Conservation (phyloP, 2,329 filamentous ascomycete genomes). For the Thielaviopsis populi region DNA sequence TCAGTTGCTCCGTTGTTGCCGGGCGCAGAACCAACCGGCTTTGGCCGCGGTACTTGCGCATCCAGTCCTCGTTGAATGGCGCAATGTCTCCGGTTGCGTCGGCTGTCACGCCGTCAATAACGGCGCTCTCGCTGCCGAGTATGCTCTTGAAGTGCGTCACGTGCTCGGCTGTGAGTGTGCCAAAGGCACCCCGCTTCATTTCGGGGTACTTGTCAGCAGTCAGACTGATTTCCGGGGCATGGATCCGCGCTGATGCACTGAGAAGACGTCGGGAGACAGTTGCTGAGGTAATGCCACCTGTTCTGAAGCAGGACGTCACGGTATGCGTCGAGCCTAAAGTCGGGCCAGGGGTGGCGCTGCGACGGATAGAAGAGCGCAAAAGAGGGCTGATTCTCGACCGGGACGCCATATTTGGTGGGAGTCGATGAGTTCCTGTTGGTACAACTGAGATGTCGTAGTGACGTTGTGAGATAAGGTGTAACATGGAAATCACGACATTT, state of each 20-base stretch:
- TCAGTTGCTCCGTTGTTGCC: slow-evolving; percentile 70
- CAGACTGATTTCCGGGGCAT: slow-evolving; percentile 37
- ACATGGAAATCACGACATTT: not conserved
- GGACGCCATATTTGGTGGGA: slow-evolving; percentile 11
- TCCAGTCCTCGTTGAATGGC: slow-evolving; percentile 94
- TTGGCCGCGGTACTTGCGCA: slow-evolving; percentile 94
- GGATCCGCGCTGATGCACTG: not conserved
- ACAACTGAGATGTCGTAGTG: not conserved
- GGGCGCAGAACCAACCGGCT: slow-evolving; percentile 78
- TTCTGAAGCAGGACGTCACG: not conserved
- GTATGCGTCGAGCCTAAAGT: not conserved
- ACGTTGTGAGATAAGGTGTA: not conserved
- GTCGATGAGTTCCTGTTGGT: not conserved
- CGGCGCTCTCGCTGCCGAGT: slow-evolving; percentile 62
- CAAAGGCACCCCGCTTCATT: slow-evolving; percentile 69
- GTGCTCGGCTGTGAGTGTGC: slow-evolving; percentile 59
- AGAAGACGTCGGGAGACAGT: not conserved
- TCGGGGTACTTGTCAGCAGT: slow-evolving; percentile 78
- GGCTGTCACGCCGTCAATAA: slow-evolving; percentile 65
- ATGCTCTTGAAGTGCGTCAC: slow-evolving; percentile 68
- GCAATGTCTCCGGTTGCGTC: slow-evolving; percentile 62
- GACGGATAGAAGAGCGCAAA: slow-evolving; percentile 7
- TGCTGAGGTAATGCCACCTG: not conserved
- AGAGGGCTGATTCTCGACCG: slow-evolving; percentile 8
- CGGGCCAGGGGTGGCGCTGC: not conserved